A percentile compares a stretch with the other conserved stretches of the same genome.
phyloP scores from a whole-genome alignment of 805 yeast genomes.

The Sungouiella blattae region DNA sequence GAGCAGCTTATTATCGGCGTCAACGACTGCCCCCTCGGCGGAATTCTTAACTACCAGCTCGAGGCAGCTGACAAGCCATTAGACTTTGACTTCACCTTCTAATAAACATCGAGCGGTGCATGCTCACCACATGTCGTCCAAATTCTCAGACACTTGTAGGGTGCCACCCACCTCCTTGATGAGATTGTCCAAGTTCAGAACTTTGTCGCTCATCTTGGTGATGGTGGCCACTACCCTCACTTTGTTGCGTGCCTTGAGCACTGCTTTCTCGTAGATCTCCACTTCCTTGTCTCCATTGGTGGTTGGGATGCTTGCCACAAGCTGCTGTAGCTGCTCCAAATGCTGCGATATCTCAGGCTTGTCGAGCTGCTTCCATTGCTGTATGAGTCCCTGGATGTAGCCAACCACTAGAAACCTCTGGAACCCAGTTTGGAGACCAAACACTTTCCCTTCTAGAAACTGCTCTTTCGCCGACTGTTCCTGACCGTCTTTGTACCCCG shows the following conservation, averaged over 20 bases:
- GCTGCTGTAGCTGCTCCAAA: conserved; percentile 28
- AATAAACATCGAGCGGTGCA: neutral
- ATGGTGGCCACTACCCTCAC: conserved; percentile 46
- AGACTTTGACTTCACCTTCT: conserved; percentile 39
- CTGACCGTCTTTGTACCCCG: conserved; percentile 73
- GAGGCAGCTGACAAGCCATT: conserved; percentile 32
- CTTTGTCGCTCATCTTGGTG: conserved; percentile 26
- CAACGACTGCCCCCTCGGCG: conserved; percentile 55
- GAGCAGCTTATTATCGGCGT: conserved; percentile 52
- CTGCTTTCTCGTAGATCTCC: conserved; percentile 47
- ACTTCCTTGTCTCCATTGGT: conserved; percentile 56
- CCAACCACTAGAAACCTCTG: conserved; percentile 72
- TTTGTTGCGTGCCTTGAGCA: conserved; percentile 58
- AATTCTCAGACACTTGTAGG: conserved; percentile 33
- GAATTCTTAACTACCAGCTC: conserved; percentile 47
- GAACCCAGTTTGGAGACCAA: conserved; percentile 76
- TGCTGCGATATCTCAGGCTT: conserved; percentile 18
- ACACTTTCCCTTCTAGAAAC: conserved; percentile 72
- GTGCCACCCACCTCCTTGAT: conserved; percentile 37
- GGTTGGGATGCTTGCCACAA: conserved; percentile 10
- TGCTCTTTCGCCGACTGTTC: conserved; percentile 58
- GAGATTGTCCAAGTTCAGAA: conserved; percentile 28
- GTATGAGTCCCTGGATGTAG: conserved; percentile 52
- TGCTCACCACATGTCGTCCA: conserved; percentile 43
- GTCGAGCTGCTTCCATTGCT: conserved; percentile 27